phyloP scores from a whole-genome alignment of 148 eudicot genomes.

The Silene uniflora region DNA sequence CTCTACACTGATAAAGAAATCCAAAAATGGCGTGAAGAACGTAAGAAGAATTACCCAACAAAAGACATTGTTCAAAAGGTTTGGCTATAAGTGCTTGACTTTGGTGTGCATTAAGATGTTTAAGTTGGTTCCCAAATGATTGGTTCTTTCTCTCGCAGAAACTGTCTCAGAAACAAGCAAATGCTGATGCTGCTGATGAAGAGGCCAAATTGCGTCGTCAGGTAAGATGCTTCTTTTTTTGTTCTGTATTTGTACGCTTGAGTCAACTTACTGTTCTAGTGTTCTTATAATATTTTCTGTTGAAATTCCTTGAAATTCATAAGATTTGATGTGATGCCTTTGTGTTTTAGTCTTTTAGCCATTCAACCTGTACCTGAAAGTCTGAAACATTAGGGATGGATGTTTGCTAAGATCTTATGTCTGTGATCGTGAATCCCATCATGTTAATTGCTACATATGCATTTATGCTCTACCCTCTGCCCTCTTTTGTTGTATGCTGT shows the following conservation, averaged over 20 bases:
- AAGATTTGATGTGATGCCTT: background rate
- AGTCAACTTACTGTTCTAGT: background rate
- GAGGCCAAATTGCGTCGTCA: conserved; percentile 64
- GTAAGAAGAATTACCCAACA: conserved; percentile 76
- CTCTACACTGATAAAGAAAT: conserved; percentile 73
- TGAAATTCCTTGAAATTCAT: background rate
- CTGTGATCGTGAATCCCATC: background rate
- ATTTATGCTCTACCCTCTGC: background rate
- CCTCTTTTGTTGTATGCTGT: background rate
- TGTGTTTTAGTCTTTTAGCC: background rate
- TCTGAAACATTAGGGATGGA: background rate
- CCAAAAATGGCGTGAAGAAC: conserved; percentile 84
- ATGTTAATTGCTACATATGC: background rate
- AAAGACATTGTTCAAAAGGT: conserved; percentile 61
- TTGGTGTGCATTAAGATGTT: background rate
- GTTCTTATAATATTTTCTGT: background rate
- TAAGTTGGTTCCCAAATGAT: conserved; percentile 1
- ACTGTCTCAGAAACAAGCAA: conserved; percentile 32
- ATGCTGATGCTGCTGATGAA: conserved; percentile 37
- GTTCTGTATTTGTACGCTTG: background rate
- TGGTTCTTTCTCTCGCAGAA: conserved; percentile 44
- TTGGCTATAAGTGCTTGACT: background rate
- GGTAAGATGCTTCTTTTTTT: conserved; percentile 35
- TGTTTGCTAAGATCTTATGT: background rate
- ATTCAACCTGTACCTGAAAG: background rate